Evolutionary conservation across 306 rosid genomes (phyloP).

Genomic region (Senna tora): DNA sequence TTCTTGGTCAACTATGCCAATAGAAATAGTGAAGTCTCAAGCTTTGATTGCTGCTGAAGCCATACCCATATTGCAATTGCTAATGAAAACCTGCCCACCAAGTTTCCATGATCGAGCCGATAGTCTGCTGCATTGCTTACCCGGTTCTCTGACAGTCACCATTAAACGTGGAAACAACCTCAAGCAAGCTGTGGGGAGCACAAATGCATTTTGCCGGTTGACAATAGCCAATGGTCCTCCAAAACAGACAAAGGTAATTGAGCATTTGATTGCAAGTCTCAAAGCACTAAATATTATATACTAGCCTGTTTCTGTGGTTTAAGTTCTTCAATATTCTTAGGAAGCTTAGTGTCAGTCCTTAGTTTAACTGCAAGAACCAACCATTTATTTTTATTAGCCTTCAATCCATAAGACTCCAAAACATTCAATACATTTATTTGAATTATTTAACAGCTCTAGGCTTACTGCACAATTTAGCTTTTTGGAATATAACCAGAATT

Average conservation of each 20-base stretch:
- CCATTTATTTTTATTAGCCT: too few relatives aligned
- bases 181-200: constrained; percentile 94
- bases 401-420: neutral
- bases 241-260: constrained; percentile 90
- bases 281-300: constrained; percentile 17
- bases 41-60: constrained; percentile 94
- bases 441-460: too few relatives aligned
- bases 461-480: too few relatives aligned
- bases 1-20: constrained; percentile 95
- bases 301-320: constrained; percentile 21
- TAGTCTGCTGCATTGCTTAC: constrained; percentile 89
- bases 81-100: constrained; percentile 97
- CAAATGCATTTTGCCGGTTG: constrained; percentile 91
- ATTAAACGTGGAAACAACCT: constrained; percentile 92
- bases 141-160: constrained; percentile 96
- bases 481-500: too few relatives aligned
- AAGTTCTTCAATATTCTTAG: constrained; percentile 4
- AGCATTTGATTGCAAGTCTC: neutral
- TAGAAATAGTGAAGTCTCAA: constrained; percentile 85
- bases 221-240: constrained; percentile 93
- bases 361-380: too few relatives aligned
- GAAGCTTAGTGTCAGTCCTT: neutral
- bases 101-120: constrained; percentile 98
- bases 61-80: constrained; percentile 95
- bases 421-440: too few relatives aligned